Percentiles rank a stretch among this genome's conserved stretches.
These are phyloP conservation scores for Brassica incana DNA, from an alignment of 345 rosid genomes.

Conservation along the genomic window DNA sequence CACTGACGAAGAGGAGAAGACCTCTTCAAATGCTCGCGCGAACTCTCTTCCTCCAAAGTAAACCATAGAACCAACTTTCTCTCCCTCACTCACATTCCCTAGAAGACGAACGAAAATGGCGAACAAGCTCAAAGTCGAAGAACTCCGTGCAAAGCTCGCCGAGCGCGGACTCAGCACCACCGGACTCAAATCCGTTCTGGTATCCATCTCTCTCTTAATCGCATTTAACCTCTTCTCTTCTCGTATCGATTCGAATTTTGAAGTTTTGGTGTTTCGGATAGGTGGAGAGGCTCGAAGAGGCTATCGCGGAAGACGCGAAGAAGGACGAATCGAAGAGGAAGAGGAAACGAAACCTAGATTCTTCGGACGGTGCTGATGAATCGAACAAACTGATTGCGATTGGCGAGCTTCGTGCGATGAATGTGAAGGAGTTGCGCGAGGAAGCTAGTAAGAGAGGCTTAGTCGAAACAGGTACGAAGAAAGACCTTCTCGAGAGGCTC, in stretches of 20 bases:
- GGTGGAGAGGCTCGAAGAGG: conserved; percentile 68
- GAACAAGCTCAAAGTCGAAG: conserved; percentile 57
- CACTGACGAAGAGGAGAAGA: conserved; percentile 11
- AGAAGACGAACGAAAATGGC: conserved; percentile 44
- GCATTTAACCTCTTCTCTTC: not conserved
- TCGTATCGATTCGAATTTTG: not conserved
- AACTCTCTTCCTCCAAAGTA: not conserved
- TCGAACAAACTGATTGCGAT: conserved; percentile 49
- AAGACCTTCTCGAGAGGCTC: conserved; percentile 62
- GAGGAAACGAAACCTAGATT: conserved; percentile 48
- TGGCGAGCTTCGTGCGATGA: conserved; percentile 58
- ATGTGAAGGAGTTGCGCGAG: conserved; percentile 68
- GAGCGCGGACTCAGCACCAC: conserved; percentile 64
- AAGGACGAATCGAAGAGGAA: conserved; percentile 34
- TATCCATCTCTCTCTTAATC: conserved; percentile 15
- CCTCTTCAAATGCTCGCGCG: conserved; percentile 32
- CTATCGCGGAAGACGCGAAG: conserved; percentile 43
- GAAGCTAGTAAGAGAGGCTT: conserved; percentile 60
- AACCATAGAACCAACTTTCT: conserved; percentile 8
- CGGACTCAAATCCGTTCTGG: conserved; percentile 67
- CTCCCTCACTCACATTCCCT: not conserved
- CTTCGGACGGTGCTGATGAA: conserved; percentile 31
- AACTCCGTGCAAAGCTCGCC: conserved; percentile 67
- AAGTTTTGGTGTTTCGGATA: conserved; percentile 17
- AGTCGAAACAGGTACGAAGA: conserved; percentile 65